Conservation (phyloP, 2,329 filamentous ascomycete genomes). For the Colletotrichum spaethianum region DNA sequence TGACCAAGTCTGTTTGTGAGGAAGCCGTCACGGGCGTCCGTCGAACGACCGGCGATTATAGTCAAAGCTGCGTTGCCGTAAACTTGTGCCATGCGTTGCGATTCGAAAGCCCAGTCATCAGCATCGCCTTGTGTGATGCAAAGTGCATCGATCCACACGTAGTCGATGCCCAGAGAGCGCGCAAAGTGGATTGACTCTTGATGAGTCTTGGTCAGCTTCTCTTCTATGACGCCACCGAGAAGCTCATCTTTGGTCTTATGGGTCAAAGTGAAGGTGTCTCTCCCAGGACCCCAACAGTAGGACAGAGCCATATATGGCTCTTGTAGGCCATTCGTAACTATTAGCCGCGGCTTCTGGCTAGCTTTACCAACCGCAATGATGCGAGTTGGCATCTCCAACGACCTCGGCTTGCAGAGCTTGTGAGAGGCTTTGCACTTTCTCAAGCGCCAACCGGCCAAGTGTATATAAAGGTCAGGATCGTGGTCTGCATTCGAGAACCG, state of each 20-base stretch:
- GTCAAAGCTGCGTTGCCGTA: slow-evolving; percentile 40
- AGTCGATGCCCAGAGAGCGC: slow-evolving; percentile 8
- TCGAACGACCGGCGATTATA: slow-evolving; percentile 22
- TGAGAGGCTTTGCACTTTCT: slow-evolving; percentile 6
- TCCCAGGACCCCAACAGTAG: slow-evolving; percentile 25
- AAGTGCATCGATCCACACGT: slow-evolving; percentile 30
- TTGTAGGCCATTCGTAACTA: background rate
- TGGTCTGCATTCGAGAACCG: slow-evolving; percentile 3
- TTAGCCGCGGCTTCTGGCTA: background rate
- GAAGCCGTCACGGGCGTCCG: slow-evolving; percentile 17
- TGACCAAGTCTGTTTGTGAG: background rate
- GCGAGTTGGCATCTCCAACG: slow-evolving; percentile 16
- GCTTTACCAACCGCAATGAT: slow-evolving; percentile 3
- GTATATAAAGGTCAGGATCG: background rate
- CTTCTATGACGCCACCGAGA: background rate
- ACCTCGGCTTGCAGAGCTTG: slow-evolving; percentile 10
- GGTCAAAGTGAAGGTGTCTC: slow-evolving; percentile 3
- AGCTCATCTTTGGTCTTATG: slow-evolving; percentile 6
- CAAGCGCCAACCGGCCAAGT: slow-evolving; percentile 7
- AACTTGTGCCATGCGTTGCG: slow-evolving; percentile 35
- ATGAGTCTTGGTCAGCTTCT: slow-evolving; percentile 6
- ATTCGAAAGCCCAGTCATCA: slow-evolving; percentile 38
- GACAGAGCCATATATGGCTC: slow-evolving; percentile 23
- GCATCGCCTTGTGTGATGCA: slow-evolving; percentile 41
- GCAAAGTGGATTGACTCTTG: slow-evolving; percentile 15